Base-by-base conservation (phyloP, 257 asterid genomes). In the Scutellaria baicalensis region DNA sequence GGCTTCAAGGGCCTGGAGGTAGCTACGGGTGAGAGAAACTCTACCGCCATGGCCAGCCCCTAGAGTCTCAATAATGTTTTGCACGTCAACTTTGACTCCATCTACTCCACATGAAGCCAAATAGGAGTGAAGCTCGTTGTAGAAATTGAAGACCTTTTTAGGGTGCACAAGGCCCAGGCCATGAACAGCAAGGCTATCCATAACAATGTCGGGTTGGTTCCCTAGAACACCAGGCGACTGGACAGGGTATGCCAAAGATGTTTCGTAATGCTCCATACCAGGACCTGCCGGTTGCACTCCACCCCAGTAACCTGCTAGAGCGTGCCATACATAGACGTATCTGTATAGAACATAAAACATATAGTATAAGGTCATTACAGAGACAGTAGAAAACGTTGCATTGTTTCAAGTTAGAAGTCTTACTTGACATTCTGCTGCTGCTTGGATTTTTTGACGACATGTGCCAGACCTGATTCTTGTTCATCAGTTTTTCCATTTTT, bases 11-110 rank as follows among this genome's bases (percentile, higher is more conserved):
- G 92, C 98, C 77, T 90, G 98, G 75, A 77, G 77, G 50, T 86
- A 92, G 85, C 95, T 88, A 20, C 93, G 89, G 4, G 98, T 92
- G 69, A 92, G 86, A 44, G 95, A 90, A 55, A 92, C 98, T 64
- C 98, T 80, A 9, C 98, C 98, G 45, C 98, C 98, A 58, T 92
- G 91, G 75, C 98, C 98, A 61, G 96, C 89, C 44, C 98, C 98
- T 7, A 92, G 95, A 65, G 98, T 92, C 81, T 92, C 98, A 6
- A 92, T 86, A 27, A 92, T 92, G 84, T 86, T 92, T 81, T 92
- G 98, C 60, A 92, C 98, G 20, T 92, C 98, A 36, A 92, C 98
- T 83, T 92, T 92, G 76, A 92, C 98, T 54, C 98, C 98, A 75
- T 92, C 98, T 0, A 92, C 84, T 36, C 98, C 98, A 60, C 98